Evolutionary conservation across 2,329 filamentous ascomycete genomes (phyloP).

Genomic region (Colletotrichum theobromicola): DNA sequence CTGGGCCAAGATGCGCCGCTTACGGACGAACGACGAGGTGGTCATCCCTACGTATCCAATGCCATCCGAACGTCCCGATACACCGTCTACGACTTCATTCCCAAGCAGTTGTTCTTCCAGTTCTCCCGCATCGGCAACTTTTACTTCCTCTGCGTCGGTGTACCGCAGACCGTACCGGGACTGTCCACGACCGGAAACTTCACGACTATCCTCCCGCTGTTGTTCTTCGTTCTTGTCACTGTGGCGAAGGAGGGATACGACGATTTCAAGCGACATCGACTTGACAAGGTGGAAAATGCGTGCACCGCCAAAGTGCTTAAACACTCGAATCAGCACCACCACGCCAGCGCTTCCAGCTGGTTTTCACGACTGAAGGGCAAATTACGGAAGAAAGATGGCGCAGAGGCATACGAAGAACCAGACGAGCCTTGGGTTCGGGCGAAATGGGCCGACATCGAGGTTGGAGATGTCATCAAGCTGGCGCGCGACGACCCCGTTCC

Average conservation of each 20-base stretch:
- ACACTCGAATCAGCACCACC: neutral
- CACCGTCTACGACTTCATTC: conserved; percentile 83
- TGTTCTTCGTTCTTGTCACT: conserved; percentile 81
- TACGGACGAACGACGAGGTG: conserved; percentile 54
- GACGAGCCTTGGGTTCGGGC: conserved; percentile 54
- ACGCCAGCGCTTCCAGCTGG: neutral
- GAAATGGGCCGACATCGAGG: conserved; percentile 51
- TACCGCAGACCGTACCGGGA: conserved; percentile 80
- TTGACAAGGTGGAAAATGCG: conserved; percentile 83
- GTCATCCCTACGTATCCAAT: conserved; percentile 55
- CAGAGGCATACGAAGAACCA: conserved; percentile 47
- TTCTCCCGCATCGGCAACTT: conserved; percentile 89
- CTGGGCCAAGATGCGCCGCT: conserved; percentile 44
- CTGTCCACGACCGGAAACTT: conserved; percentile 77
- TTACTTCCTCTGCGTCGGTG: conserved; percentile 82
- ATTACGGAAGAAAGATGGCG: conserved; percentile 31
- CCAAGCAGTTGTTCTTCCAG: conserved; percentile 83
- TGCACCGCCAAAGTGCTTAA: conserved; percentile 47
- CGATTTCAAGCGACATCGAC: conserved; percentile 77
- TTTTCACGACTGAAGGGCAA: neutral
- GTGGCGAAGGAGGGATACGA: conserved; percentile 89
- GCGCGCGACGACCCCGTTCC: conserved; percentile 79
- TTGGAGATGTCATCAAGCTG: conserved; percentile 55
- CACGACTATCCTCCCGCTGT: conserved; percentile 75
- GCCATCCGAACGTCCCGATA: conserved; percentile 85